A percentile compares a stretch with the other conserved stretches of the same genome.
phyloP scores from a whole-genome alignment of 23 red algal genomes.

The Gracilaria domingensis region DNA sequence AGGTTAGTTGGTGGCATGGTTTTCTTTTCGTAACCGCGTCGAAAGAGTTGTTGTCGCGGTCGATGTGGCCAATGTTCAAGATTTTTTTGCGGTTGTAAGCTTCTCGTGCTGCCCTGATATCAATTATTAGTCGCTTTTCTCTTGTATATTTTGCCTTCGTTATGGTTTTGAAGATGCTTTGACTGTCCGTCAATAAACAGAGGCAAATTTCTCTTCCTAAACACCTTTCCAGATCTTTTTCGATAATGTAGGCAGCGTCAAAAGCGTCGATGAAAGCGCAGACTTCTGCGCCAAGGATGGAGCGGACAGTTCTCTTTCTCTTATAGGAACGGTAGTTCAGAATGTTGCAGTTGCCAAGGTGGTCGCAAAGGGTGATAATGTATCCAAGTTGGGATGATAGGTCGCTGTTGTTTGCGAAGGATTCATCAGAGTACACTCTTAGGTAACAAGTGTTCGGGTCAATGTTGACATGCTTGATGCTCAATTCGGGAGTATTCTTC shows the following conservation, averaged over 20 bases:
- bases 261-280: slow-evolving; percentile 37
- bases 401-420: slow-evolving; percentile 18
- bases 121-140: slow-evolving; percentile 24
- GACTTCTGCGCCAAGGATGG: slow-evolving; percentile 16
- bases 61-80: slow-evolving; percentile 19
- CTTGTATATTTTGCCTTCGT: neutral
- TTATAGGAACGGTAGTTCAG: neutral
- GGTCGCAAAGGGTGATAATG: neutral
- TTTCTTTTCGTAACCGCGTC: slow-evolving; percentile 27
- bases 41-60: neutral
- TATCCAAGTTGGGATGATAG: slow-evolving; percentile 4
- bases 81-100: slow-evolving; percentile 21
- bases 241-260: slow-evolving; percentile 22
- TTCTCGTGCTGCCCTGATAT: neutral
- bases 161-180: slow-evolving; percentile 12
- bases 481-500: neutral
- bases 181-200: slow-evolving; percentile 8
- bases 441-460: neutral
- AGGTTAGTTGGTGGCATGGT: neutral
- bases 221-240: slow-evolving; percentile 8
- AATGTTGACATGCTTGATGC: neutral
- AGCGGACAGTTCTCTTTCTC: neutral
- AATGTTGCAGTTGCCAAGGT: neutral
- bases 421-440: neutral
- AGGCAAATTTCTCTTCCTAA: neutral